Base-by-base conservation (phyloP, 2,329 filamentous ascomycete species). In the Delphinella strobiligena region DNA sequence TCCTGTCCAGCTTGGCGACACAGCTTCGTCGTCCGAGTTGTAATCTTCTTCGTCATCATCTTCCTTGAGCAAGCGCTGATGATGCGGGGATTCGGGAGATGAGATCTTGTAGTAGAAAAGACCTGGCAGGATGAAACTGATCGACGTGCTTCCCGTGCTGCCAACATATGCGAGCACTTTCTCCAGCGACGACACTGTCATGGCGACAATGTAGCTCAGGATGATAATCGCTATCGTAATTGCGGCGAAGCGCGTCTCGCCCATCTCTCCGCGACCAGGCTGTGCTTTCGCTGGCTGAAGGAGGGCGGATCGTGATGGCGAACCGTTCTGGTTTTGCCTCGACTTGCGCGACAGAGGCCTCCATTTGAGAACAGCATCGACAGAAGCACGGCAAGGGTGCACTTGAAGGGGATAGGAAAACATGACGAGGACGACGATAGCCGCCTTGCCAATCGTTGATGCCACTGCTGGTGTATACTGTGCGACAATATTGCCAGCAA, bases 41-140 rank as follows among this genome's bases (percentile, higher is more conserved):
- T 69, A 70, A 36, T 82, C 80, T 29, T 74, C 69, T n/a, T 78
- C 78, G 47, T 89, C 84, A 51, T 96, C 91, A 49, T 95, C 86
- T 53, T 91, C 87, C 59, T 96, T 96, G 46, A 86, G 68, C 8
- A 96, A 67, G 11, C 82, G 76, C 57, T 94, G 89, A 51, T 95
- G 87, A 46, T 89, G 78, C 19, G 80, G 73, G 33, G 84, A 89
- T 40, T 94, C 82, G 0, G 91, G 91, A 17, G 85, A 78, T 10
- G 86, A 93, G 44, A 98, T 96, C 62, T 96, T 96, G 66, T 96
- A 98, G 62, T 96, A 98, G 61, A 98, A 98, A 3, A 98, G 64
- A 0, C 91, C 91, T 0, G 91, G 91, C 0, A 98, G 71, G 48
- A 98, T 96, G 58, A 98, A 98, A 45, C 85, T 93, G 52, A 98